These are phyloP conservation scores for Oryza glaberrima DNA, from an alignment of 176 grass and related monocot species.

Conservation along the genomic window DNA sequence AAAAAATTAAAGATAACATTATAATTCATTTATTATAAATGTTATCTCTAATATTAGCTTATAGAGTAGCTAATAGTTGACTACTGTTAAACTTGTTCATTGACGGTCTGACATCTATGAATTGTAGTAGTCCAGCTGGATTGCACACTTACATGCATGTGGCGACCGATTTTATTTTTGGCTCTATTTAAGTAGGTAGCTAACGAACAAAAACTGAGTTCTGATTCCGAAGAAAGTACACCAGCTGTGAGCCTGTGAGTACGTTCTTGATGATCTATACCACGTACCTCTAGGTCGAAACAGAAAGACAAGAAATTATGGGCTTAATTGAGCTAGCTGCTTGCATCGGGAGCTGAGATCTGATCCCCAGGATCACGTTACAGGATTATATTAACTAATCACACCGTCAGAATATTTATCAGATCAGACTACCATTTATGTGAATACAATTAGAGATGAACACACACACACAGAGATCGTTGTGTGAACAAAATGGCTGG, in stretches of 20 bases:
- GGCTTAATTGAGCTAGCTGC: neutral
- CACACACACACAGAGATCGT: neutral
- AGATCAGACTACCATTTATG: neutral
- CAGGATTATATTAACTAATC: neutral
- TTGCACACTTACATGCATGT: too few relatives aligned
- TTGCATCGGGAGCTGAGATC: neutral
- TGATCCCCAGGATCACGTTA: neutral
- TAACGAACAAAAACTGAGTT: slow-evolving; percentile 5
- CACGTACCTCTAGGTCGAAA: neutral
- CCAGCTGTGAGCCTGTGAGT: too few relatives aligned
- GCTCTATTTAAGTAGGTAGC: neutral
- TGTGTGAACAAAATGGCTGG: neutral
- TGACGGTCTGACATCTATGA: too few relatives aligned
- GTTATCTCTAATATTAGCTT: too few relatives aligned
- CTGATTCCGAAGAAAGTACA: neutral
- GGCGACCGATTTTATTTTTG: too few relatives aligned
- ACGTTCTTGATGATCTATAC: too few relatives aligned
- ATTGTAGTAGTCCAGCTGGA: too few relatives aligned
- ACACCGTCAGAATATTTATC: neutral
- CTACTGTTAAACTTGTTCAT: too few relatives aligned
- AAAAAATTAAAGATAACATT: too few relatives aligned
- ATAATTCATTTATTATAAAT: too few relatives aligned
- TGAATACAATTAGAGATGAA: neutral
- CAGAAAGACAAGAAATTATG: neutral
- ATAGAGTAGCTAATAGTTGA: too few relatives aligned